These are phyloP conservation scores for Aaosphaeria pasadenensis DNA, from an alignment of 2,329 filamentous ascomycete genomes.

Conservation along the genomic window DNA sequence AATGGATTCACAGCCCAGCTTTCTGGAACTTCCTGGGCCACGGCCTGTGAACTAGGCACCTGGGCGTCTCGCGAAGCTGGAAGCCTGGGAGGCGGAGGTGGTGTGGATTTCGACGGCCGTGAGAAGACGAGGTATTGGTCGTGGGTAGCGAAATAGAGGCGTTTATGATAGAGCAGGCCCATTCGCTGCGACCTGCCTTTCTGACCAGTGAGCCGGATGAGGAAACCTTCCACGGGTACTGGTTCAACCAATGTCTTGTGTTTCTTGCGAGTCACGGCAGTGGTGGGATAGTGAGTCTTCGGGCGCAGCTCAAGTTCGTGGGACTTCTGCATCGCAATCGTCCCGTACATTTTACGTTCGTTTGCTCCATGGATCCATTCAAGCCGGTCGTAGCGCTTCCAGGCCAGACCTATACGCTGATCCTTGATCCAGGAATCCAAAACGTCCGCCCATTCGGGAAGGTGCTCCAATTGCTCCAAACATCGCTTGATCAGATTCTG, in stretches of 20 bases:
- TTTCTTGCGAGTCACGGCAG: conserved; percentile 39
- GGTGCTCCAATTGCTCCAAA: conserved; percentile 56
- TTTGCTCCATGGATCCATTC: conserved; percentile 67
- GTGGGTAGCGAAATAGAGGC: conserved; percentile 63
- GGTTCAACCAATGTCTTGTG: conserved; percentile 54
- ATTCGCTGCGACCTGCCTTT: conserved; percentile 57
- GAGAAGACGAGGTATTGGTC: conserved; percentile 63
- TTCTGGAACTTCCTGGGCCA: conserved; percentile 57
- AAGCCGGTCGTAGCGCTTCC: conserved; percentile 66
- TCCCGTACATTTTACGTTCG: conserved; percentile 67
- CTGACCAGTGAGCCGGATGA: conserved; percentile 63
- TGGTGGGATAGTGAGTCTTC: conserved; percentile 62
- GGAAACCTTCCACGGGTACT: conserved; percentile 62
- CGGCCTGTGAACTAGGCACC: conserved; percentile 54
- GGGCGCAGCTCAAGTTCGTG: conserved; percentile 66
- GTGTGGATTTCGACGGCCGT: conserved; percentile 54
- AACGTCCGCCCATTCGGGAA: conserved; percentile 59
- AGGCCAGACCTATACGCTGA: conserved; percentile 62
- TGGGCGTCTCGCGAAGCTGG: conserved; percentile 41
- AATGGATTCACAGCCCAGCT: conserved; percentile 63
- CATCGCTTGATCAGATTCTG: conserved; percentile 56
- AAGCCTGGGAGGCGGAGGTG: conserved; percentile 58
- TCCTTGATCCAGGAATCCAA: conserved; percentile 57
- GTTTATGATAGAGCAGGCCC: conserved; percentile 62
- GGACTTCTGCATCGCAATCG: conserved; percentile 63